Conservation (phyloP, 2,329 filamentous ascomycete genomes). For the Aspergillus uvarum region DNA sequence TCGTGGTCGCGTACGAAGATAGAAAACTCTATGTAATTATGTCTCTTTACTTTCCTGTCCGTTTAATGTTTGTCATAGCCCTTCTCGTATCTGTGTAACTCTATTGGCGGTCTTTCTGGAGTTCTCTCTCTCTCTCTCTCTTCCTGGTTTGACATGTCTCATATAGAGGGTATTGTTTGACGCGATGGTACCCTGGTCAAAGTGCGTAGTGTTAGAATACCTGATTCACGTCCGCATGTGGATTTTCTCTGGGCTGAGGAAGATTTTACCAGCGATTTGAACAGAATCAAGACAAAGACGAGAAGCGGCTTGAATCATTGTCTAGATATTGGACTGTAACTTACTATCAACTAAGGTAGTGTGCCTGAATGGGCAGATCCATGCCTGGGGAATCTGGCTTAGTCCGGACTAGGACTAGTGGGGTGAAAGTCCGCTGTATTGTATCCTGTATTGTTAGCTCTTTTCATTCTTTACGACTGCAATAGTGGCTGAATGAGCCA, state of each 20-base stretch:
- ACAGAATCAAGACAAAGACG: too few species aligned
- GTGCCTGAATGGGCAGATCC: background rate
- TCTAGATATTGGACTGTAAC: too few species aligned
- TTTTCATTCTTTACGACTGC: background rate
- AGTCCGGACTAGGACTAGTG: background rate
- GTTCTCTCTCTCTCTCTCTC: constrained; percentile 8
- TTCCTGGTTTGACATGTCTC: constrained; percentile 6
- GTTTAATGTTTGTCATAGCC: background rate
- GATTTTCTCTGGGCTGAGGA: too few species aligned
- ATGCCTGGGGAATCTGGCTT: background rate
- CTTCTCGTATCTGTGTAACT: constrained; percentile 14
- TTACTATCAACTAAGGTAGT: too few species aligned
- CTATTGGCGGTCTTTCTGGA: constrained; percentile 10
- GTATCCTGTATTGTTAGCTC: background rate
- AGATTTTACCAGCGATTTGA: too few species aligned
- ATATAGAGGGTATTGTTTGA: constrained; percentile 10
- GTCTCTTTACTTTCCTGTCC: constrained; percentile 4
- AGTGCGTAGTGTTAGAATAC: constrained; percentile 26
- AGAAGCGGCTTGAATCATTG: too few species aligned
- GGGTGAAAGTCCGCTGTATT: background rate
- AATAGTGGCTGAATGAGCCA: background rate
- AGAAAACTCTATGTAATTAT: constrained; percentile 13
- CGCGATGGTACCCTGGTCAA: constrained; percentile 18
- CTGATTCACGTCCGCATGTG: too few species aligned
- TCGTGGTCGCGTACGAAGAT: background rate